Percentiles rank a stretch among this genome's conserved stretches.
These are phyloP conservation scores for Prunus salicina DNA, from an alignment of 306 rosid genomes.

Conservation along the genomic window DNA sequence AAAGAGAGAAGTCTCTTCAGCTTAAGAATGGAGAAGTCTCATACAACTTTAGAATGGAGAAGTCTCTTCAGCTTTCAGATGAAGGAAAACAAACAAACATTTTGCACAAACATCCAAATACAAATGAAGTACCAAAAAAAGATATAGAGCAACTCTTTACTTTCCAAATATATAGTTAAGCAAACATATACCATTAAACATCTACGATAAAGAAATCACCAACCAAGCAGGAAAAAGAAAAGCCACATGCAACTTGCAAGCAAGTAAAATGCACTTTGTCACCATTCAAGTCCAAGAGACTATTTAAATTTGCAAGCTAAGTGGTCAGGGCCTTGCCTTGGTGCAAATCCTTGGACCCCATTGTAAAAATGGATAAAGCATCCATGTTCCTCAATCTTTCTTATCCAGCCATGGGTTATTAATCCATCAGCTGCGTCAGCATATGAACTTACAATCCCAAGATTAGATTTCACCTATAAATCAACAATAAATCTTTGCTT, in stretches of 20 bases:
- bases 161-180: neutral
- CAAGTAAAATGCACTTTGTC: neutral
- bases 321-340: conserved; percentile 59
- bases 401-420: conserved; percentile 94
- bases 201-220: conserved; percentile 7
- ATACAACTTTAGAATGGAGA: neutral
- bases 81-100: neutral
- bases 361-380: conserved; percentile 89
- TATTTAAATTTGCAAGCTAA: conserved; percentile 12
- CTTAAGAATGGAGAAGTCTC: neutral
- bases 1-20: neutral
- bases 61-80: neutral
- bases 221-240: neutral
- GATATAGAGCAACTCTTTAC: neutral
- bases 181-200: neutral
- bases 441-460: conserved; percentile 71
- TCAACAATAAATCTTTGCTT: conserved; percentile 20
- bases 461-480: conserved; percentile 84
- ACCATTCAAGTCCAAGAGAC: neutral
- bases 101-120: too few relatives aligned
- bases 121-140: neutral
- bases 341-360: conserved; percentile 93
- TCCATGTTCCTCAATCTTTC: conserved; percentile 86
- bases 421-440: conserved; percentile 74
- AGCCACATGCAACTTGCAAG: neutral